Conservation (phyloP, 1,284 basidiomycete species). For the Malassezia slooffiae region DNA sequence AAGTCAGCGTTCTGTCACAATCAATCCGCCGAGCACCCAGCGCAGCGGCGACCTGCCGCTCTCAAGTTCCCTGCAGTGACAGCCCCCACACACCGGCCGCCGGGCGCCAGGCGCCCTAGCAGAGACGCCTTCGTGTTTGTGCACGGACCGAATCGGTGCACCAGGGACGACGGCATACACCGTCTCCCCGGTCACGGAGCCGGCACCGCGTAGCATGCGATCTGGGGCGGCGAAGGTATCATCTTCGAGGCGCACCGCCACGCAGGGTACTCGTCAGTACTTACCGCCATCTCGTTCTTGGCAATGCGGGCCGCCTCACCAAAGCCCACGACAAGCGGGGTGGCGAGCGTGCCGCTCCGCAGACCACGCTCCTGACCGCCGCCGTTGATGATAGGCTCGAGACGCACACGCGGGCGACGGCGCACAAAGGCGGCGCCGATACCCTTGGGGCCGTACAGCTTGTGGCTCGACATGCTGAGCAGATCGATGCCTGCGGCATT, state of each 20-base stretch:
- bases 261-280: neutral
- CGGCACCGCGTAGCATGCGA: slow-evolving; percentile 14
- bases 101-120: no score
- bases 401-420: slow-evolving; percentile 76
- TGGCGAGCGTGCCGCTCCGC: slow-evolving; percentile 81
- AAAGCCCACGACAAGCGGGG: slow-evolving; percentile 79
- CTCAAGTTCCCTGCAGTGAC: slow-evolving; percentile 82
- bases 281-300: slow-evolving; percentile 74
- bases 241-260: slow-evolving; percentile 6
- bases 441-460: slow-evolving; percentile 96
- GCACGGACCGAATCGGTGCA: no score
- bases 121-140: no score
- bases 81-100: slow-evolving; percentile 50
- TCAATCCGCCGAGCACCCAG: neutral
- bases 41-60: neutral
- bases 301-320: slow-evolving; percentile 92
- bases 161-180: no score
- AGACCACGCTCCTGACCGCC: slow-evolving; percentile 96
- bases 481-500: slow-evolving; percentile 92
- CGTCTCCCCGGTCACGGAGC: no score
- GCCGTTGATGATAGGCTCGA: slow-evolving; percentile 89
- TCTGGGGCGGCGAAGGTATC: slow-evolving; percentile 5
- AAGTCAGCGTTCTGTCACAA: slow-evolving; percentile 2
- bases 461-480: slow-evolving; percentile 93
- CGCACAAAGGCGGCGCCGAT: slow-evolving; percentile 90